Percentiles rank a stretch among this genome's conserved stretches.
phyloP scores from a whole-genome alignment of 1,284 basidiomycete species.

The Golubevia sp. region DNA sequence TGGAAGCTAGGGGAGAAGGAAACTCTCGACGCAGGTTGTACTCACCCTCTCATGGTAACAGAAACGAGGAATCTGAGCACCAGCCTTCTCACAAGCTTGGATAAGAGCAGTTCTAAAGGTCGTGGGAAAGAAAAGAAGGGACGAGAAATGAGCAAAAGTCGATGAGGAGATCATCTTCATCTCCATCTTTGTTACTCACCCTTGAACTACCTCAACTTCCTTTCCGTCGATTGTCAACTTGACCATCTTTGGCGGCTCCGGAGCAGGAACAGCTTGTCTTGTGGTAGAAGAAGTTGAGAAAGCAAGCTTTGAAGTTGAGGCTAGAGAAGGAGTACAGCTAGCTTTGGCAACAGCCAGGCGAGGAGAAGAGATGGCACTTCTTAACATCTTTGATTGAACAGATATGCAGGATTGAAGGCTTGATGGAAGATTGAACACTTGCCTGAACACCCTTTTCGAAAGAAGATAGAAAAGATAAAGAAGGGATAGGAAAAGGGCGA shows the following conservation, averaged over 20 bases:
- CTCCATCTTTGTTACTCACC: slow-evolving; percentile 17
- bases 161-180: slow-evolving; percentile 1
- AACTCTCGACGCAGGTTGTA: neutral
- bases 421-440: no score
- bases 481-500: no score
- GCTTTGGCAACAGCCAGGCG: no score
- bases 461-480: no score
- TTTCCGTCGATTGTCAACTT: slow-evolving; percentile 60
- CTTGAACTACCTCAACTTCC: slow-evolving; percentile 58
- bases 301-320: neutral
- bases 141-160: neutral
- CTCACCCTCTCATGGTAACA: slow-evolving; percentile 3
- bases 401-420: no score
- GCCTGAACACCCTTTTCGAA: no score
- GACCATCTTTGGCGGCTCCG: slow-evolving; percentile 50
- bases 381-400: neutral
- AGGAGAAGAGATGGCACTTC: neutral
- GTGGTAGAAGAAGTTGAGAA: neutral
- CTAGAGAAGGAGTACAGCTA: neutral
- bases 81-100: slow-evolving; percentile 77
- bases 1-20: neutral
- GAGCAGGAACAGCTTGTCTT: slow-evolving; percentile 6
- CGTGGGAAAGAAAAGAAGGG: neutral
- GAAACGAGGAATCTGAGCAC: slow-evolving; percentile 18
- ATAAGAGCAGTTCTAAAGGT: slow-evolving; percentile 70